Evolutionary conservation across 1,139 yeast species (phyloP), one percentile per base, ranked within the genome.

Genomic region (Blastobotrys aristatus): DNA sequence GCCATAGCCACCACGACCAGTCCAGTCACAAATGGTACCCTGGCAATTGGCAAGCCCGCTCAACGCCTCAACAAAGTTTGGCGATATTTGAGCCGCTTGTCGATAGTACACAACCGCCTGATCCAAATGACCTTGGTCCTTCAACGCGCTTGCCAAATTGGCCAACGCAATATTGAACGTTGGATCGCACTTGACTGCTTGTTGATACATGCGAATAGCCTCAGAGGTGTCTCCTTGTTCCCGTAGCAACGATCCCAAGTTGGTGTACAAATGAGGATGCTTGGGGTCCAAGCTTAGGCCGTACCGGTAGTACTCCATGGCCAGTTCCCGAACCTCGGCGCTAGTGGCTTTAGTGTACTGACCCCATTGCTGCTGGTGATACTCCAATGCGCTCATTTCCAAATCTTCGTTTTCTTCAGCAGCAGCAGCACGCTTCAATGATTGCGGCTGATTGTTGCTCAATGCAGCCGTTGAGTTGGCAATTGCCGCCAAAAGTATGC

Each of bases 221-320:
- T 60, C 62, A n/a, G 51, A 45, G 8, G 57, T 48, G 2, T 58
- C 49, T 14, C 69, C 69, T 39, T 62, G 65, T 39, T 64, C 68
- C 6, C 67, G 59, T 17, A 61, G 50, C 7, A 65, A 53, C 6
- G 69, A 64, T 3, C 69, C 69, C 33, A 64, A 53, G 37, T 65
- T 65, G 7, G 69, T 64, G 53, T 63, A 63, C 21, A 65, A 54
- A 47, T 65, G 69, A 8, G 69, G 67, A 44, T 65, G 67, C 21
- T 54, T 54, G 7, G 60, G 48, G 44, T 65, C 69, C n/a, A 65
- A 53, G 4, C 58, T 52, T 6, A 65, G 56, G 1, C 69, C 69
- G 43, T 55, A 64, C 20, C 55, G 53, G 52, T 65, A 65, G 43
- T 65, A 65, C 29, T 60, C 59, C 27, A 62, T 44, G 1, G 68